These are phyloP conservation scores for Mycena amicta DNA, from an alignment of 768 basidiomycete genomes.

Conservation along the genomic window DNA sequence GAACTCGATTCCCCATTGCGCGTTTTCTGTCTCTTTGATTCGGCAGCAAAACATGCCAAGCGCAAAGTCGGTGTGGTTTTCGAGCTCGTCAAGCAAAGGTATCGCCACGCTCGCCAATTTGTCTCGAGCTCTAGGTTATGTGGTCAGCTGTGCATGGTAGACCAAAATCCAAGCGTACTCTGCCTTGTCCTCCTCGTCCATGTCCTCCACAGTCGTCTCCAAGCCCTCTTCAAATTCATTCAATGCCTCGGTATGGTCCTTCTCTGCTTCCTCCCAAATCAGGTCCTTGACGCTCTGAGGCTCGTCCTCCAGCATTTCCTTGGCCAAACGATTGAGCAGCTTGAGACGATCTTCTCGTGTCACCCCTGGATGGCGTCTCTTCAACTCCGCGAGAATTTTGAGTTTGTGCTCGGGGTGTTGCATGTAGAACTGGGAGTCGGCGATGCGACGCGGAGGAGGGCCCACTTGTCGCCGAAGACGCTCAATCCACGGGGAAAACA, in stretches of 20 bases:
- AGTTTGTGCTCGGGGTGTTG: neutral
- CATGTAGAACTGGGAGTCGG: neutral
- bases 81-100: neutral
- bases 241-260: neutral
- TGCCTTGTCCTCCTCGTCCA: neutral
- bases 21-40: neutral
- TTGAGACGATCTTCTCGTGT: neutral
- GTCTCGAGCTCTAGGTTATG: neutral
- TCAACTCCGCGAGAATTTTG: neutral
- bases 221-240: neutral
- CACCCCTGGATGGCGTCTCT: neutral
- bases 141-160: neutral
- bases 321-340: neutral
- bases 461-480: neutral
- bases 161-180: neutral
- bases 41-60: neutral
- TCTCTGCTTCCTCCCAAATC: neutral
- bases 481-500: neutral
- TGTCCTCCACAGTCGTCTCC: too few relatives aligned
- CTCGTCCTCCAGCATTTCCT: neutral
- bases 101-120: neutral
- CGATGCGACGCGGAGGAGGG: neutral
- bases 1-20: neutral
- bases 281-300: neutral
- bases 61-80: neutral